Evolutionary conservation across 352 stramenopile species (phyloP).

Genomic region (Lagenidium sp.): DNA sequence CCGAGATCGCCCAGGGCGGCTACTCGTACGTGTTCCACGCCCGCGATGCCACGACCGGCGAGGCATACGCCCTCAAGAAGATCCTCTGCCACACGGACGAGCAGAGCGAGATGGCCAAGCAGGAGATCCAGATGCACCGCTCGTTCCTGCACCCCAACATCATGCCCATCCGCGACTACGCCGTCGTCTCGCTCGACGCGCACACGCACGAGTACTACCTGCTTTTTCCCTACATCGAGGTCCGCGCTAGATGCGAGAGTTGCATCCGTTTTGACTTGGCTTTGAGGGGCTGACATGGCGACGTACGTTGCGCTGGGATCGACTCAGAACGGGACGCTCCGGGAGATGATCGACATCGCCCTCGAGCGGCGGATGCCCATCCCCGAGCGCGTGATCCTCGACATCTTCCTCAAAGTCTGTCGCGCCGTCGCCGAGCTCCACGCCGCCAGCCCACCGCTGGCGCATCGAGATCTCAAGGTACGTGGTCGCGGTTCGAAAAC

Average conservation of each 20-base stretch:
- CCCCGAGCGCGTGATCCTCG: slow-evolving; percentile 55
- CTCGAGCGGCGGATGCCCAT: slow-evolving; percentile 38
- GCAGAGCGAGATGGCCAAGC: slow-evolving; percentile 67
- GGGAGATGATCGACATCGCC: slow-evolving; percentile 73
- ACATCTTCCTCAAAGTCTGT: slow-evolving; percentile 81
- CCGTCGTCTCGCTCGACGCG: slow-evolving; percentile 36
- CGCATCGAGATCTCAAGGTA: slow-evolving; percentile 86
- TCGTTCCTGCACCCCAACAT: slow-evolving; percentile 72
- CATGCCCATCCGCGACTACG: slow-evolving; percentile 78
- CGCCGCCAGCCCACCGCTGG: slow-evolving; percentile 51
- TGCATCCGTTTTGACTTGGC: too few species aligned
- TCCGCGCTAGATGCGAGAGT: slow-evolving; percentile 16
- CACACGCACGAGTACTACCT: slow-evolving; percentile 69
- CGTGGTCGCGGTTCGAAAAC: not conserved
- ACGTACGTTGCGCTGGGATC: too few species aligned
- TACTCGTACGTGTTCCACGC: slow-evolving; percentile 84
- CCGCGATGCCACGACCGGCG: slow-evolving; percentile 56
- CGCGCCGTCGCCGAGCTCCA: slow-evolving; percentile 73
- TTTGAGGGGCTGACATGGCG: too few species aligned
- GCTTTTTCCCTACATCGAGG: slow-evolving; percentile 82
- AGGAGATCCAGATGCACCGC: slow-evolving; percentile 76
- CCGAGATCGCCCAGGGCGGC: slow-evolving; percentile 76
- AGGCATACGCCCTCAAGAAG: slow-evolving; percentile 86
- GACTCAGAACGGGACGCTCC: slow-evolving; percentile 65
- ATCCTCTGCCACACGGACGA: slow-evolving; percentile 80